Percentiles rank a stretch among this genome's conserved stretches.
Conservation (phyloP, 352 stramenopile species). For the Phytopythium montanum region DNA sequence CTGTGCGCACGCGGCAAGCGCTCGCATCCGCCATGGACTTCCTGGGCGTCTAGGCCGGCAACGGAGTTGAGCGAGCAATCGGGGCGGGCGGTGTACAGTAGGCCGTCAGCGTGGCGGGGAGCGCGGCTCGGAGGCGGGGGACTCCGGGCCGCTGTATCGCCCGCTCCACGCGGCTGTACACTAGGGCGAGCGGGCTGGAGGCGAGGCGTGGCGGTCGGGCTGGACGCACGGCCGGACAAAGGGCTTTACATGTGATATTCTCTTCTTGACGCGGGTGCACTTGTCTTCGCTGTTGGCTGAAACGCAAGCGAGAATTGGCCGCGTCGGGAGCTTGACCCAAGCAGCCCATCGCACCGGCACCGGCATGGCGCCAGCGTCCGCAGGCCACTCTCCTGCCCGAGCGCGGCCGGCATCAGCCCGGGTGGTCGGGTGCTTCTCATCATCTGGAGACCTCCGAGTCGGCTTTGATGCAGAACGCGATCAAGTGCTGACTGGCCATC, state of each 20-base stretch:
- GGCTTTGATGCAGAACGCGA: not conserved
- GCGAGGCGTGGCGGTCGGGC: not conserved
- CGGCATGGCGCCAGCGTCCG: not conserved
- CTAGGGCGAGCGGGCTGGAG: not conserved
- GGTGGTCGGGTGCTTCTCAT: too few relatives aligned
- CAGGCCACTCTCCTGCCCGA: not conserved
- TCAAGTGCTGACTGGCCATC: not conserved
- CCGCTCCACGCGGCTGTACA: constrained; percentile 5
- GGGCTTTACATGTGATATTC: constrained; percentile 7
- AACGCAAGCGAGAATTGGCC: constrained; percentile 4
- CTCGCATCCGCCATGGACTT: constrained; percentile 87
- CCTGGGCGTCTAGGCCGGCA: constrained; percentile 63
- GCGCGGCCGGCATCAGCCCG: not conserved
- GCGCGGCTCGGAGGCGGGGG: constrained; percentile 1
- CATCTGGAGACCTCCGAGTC: too few relatives aligned
- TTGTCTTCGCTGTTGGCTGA: not conserved
- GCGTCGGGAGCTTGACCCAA: too few relatives aligned
- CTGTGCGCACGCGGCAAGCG: constrained; percentile 72
- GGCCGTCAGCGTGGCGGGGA: constrained; percentile 1
- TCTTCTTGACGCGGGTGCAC: not conserved
- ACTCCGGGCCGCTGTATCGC: not conserved
- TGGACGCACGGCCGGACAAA: not conserved
- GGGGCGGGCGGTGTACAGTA: constrained; percentile 6
- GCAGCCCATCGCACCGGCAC: not conserved
- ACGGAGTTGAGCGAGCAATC: not conserved